A percentile compares a stretch with the other conserved stretches of the same genome.
These are phyloP conservation scores for Ustilago loliicola DNA, from an alignment of 1,284 basidiomycete genomes.

Conservation along the genomic window DNA sequence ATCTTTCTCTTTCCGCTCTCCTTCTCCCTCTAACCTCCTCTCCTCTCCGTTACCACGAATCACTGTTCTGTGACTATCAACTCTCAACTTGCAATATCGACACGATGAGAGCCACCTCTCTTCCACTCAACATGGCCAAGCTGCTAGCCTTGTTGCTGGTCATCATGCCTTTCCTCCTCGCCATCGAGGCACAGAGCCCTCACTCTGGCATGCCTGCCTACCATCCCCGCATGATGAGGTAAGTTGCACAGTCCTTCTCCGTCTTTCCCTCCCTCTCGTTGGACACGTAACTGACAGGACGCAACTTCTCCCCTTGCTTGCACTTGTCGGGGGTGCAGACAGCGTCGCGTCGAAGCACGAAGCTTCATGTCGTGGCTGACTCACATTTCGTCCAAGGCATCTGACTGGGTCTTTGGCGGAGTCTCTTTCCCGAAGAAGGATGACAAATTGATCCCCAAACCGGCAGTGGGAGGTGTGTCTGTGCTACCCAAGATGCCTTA, in stretches of 20 bases:
- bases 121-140: conserved; percentile 27
- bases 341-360: conserved; percentile 22
- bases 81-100: not conserved
- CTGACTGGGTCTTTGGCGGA: conserved; percentile 42
- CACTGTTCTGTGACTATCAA: not conserved
- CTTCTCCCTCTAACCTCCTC: not conserved
- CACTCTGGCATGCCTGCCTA: not conserved
- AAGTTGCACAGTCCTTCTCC: conserved; percentile 1
- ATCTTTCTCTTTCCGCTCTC: not conserved
- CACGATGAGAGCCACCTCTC: conserved; percentile 14
- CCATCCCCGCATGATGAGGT: conserved; percentile 20
- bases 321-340: not conserved
- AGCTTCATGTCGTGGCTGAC: conserved; percentile 29
- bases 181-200: conserved; percentile 9
- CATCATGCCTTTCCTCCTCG: conserved; percentile 20
- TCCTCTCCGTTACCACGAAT: not conserved
- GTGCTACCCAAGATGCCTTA: conserved; percentile 40
- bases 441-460: conserved; percentile 14
- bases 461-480: conserved; percentile 10
- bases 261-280: not conserved
- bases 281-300: not conserved
- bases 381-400: conserved; percentile 27
- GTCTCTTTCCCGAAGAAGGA: conserved; percentile 11
- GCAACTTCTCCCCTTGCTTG: not conserved
- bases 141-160: conserved; percentile 26